These are phyloP conservation scores for Leccinum imitatum DNA, from an alignment of 768 basidiomycete species.

Conservation along the genomic window DNA sequence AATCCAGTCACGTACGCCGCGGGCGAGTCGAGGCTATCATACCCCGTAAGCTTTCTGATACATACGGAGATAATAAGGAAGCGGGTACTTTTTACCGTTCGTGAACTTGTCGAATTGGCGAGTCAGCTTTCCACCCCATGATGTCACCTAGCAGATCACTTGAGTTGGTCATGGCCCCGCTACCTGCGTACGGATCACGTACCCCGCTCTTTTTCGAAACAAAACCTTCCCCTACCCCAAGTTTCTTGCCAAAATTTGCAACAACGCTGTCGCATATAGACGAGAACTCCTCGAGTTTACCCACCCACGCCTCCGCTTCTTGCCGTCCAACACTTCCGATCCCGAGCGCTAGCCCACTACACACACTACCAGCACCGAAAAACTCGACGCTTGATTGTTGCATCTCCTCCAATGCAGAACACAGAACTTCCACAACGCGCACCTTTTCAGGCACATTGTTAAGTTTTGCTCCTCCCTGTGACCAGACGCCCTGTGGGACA, in stretches of 20 bases:
- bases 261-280: constrained; percentile 77
- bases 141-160: constrained; percentile 40
- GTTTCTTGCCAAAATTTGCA: constrained; percentile 80
- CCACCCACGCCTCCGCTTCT: constrained; percentile 77
- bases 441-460: constrained; percentile 81
- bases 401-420: constrained; percentile 77
- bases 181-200: constrained; percentile 22
- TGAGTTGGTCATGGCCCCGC: constrained; percentile 10
- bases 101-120: constrained; percentile 82
- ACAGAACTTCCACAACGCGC: constrained; percentile 77
- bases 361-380: constrained; percentile 78
- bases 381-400: constrained; percentile 67
- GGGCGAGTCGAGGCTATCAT: constrained; percentile 79
- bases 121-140: constrained; percentile 73
- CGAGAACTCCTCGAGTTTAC: constrained; percentile 79
- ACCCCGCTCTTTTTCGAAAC: constrained; percentile 75
- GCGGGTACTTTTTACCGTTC: constrained; percentile 81
- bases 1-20: constrained; percentile 79
- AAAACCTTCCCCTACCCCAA: constrained; percentile 86
- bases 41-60: constrained; percentile 14
- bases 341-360: constrained; percentile 69
- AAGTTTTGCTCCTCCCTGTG: constrained; percentile 85
- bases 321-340: constrained; percentile 75
- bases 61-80: constrained; percentile 7
- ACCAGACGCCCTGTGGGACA: constrained; percentile 89